Evolutionary conservation across 768 basidiomycete genomes (phyloP), one percentile per base, ranked within the genome.

Genomic region (Dendrothele bispora): DNA sequence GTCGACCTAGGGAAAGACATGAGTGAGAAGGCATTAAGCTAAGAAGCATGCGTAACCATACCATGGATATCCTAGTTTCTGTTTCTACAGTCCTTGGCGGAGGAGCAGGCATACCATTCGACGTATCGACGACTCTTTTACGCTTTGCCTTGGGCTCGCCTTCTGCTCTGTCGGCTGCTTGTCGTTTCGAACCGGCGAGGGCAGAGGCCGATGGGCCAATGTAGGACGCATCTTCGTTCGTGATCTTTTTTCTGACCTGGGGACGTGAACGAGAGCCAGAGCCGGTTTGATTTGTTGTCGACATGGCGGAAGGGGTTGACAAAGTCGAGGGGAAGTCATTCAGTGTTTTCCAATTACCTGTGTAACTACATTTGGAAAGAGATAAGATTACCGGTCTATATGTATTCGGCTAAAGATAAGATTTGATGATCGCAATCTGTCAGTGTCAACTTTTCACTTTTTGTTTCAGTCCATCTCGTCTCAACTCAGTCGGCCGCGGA

Each of bases 181-280:
- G 79, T 54, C 88, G 68, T 60, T 91, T 90, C 15, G 74, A 62
- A 29, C 80, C 79, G 14, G 72, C 59, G 3, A 63, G 63, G 12
- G 69, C 66, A 27, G 66, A 58, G n/a, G 67, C 55, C 6, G 69
- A 64, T 7, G 75, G 69, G 11, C 82, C 83, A 52, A 82, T 78
- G 63, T 89, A 88, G 18, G 85, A 74, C 14, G 84, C 82, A 60
- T 89, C 84, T 49, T 86, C 84, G 59, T 80, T 82, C n/a, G n/a
- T n/a, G 30, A 69, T 70, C 54, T 82, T 84, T 61, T 77, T 82
- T 44, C 83, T 75, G 20, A 79, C 74, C 59, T 82, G 82, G n/a
- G 75, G 75, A 22, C 83, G 79, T 7, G 83, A 82, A 43, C 83
- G 75, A 17, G 83, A 82, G 46, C 72, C 73, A 3, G 78, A 67